A percentile compares a stretch with the other conserved stretches of the same genome.
Conservation (phyloP, 768 basidiomycete genomes). For the Mycena latifolia region DNA sequence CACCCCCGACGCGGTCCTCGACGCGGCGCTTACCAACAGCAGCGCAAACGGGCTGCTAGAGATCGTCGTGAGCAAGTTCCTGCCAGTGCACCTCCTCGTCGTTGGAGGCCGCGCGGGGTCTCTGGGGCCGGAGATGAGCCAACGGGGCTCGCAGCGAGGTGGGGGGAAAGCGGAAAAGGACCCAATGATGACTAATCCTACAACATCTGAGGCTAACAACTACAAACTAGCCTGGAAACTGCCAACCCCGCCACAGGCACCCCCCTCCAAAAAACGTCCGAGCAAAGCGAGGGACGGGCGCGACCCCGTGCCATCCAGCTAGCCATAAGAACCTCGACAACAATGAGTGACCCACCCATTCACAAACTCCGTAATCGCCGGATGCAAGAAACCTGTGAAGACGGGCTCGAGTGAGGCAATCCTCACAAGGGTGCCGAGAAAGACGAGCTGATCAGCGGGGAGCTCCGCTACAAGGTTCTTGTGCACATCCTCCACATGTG, state of each 20-base stretch:
- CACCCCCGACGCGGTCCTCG: too few species aligned
- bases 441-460: not conserved
- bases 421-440: not conserved
- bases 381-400: not conserved
- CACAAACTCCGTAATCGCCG: not conserved
- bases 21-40: too few species aligned
- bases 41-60: too few species aligned
- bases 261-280: not conserved
- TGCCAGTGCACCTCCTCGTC: too few species aligned
- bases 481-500: not conserved
- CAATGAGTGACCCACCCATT: not conserved
- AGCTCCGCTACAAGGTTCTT: too few species aligned
- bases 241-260: not conserved
- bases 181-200: too few species aligned
- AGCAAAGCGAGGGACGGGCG: not conserved
- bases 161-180: too few species aligned
- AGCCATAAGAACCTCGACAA: not conserved
- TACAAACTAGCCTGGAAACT: too few species aligned
- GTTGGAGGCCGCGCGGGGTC: not conserved
- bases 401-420: not conserved
- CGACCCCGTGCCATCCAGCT: not conserved
- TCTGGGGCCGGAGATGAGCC: constrained; percentile 3
- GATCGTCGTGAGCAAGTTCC: too few species aligned
- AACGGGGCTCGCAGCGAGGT: too few species aligned
- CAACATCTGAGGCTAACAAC: too few species aligned